Conservation (phyloP, 345 rosid genomes). For the Linum tenue region DNA sequence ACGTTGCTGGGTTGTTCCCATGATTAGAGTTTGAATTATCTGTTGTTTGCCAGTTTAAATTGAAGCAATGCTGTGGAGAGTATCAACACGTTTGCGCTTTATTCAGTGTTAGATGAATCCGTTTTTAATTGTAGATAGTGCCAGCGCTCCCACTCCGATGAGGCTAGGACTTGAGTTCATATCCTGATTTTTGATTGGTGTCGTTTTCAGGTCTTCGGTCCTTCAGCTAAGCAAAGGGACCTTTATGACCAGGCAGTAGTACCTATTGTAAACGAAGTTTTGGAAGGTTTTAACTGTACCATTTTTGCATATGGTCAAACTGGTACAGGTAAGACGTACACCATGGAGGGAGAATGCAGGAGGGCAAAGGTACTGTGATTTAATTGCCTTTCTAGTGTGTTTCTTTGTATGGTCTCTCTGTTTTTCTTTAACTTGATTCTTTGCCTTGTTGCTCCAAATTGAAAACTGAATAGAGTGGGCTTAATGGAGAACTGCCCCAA, state of each 20-base stretch:
- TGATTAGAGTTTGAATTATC: too few species aligned
- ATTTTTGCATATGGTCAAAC: conserved; percentile 14
- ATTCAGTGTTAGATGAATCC: too few species aligned
- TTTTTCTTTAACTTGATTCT: background rate
- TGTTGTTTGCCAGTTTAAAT: too few species aligned
- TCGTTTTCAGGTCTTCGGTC: conserved; percentile 10
- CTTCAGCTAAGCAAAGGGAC: conserved; percentile 8
- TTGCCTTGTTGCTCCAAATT: background rate
- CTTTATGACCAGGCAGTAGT: conserved; percentile 5
- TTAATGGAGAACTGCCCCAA: conserved; percentile 12
- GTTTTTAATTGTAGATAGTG: too few species aligned
- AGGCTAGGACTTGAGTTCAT: background rate
- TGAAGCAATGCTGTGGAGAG: too few species aligned
- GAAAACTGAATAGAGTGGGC: background rate
- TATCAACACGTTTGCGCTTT: too few species aligned
- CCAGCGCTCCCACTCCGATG: too few species aligned
- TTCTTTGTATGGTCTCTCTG: background rate
- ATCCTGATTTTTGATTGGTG: background rate
- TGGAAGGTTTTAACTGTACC: conserved; percentile 13
- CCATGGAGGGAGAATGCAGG: conserved; percentile 7
- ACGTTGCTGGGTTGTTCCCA: too few species aligned
- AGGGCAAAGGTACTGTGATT: conserved; percentile 1
- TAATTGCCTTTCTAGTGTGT: background rate
- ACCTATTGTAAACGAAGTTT: conserved; percentile 12
- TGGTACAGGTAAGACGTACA: conserved; percentile 6